Percentiles rank a stretch among this genome's conserved stretches.
Conservation (phyloP, 2,329 filamentous ascomycete genomes). For the Hymenoscyphus fraxineus region DNA sequence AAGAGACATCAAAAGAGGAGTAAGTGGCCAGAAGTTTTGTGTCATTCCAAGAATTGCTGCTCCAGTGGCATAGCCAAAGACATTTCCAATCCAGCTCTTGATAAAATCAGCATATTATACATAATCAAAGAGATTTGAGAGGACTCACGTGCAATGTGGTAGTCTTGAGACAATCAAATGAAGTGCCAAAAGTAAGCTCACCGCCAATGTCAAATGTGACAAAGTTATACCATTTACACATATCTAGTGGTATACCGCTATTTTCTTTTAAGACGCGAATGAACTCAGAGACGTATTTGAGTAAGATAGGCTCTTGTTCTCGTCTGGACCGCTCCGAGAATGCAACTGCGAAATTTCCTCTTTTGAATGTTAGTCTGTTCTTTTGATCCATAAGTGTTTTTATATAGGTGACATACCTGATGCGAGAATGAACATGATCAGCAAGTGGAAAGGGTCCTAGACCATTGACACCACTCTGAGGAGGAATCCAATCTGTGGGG, state of each 20-base stretch:
- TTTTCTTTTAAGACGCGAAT: background rate
- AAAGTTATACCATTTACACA: slow-evolving; percentile 19
- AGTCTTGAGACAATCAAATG: slow-evolving; percentile 40
- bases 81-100: slow-evolving; percentile 30
- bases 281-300: background rate
- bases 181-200: slow-evolving; percentile 39
- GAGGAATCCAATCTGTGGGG: slow-evolving; percentile 1
- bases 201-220: slow-evolving; percentile 42
- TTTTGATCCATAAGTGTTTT: background rate
- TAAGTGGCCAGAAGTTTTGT: slow-evolving; percentile 6
- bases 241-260: background rate
- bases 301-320: slow-evolving; percentile 4
- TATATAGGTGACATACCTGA: slow-evolving; percentile 4
- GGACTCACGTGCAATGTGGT: slow-evolving; percentile 17
- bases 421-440: slow-evolving; percentile 1
- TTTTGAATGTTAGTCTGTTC: background rate
- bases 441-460: background rate
- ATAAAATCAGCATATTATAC: background rate
- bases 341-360: background rate
- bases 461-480: background rate
- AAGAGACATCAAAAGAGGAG: slow-evolving; percentile 3
- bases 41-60: slow-evolving; percentile 17
- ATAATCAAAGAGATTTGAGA: background rate
- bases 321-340: background rate
- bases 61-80: slow-evolving; percentile 27